Percentiles rank a stretch among this genome's conserved stretches.
phyloP scores from a whole-genome alignment of 1,284 basidiomycete genomes.

The Phylloporus sp. region DNA sequence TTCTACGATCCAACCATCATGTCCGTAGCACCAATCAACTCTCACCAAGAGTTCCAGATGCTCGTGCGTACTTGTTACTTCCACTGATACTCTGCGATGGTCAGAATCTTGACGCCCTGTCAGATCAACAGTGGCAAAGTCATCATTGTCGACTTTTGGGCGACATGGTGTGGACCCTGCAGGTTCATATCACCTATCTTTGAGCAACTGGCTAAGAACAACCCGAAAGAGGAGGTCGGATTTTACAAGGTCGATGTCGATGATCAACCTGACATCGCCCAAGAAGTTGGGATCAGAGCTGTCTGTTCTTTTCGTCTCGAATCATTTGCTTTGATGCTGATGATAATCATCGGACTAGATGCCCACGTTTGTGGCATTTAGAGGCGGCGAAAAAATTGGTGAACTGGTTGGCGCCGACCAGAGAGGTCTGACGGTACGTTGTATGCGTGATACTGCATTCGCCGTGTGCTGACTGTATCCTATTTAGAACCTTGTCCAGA shows the following conservation, averaged over 20 bases:
- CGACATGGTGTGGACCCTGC: conserved; percentile 67
- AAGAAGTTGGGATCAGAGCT: conserved; percentile 59
- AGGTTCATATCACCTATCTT: conserved; percentile 70
- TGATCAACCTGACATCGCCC: conserved; percentile 39
- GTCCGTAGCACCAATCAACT: conserved; percentile 7
- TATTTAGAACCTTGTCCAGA: neutral
- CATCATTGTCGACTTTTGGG: conserved; percentile 65
- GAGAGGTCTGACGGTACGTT: neutral
- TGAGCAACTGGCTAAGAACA: conserved; percentile 48
- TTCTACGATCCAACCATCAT: conserved; percentile 9
- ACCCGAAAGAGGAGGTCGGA: conserved; percentile 42
- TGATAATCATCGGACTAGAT: conserved; percentile 44
- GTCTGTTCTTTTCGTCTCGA: conserved; percentile 31
- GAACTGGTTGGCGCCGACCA: neutral
- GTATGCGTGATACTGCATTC: neutral
- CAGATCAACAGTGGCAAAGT: conserved; percentile 37
- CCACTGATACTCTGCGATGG: too few species aligned
- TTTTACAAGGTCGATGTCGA: conserved; percentile 79
- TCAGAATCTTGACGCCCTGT: neutral
- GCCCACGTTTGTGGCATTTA: conserved; percentile 64
- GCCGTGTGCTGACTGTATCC: neutral
- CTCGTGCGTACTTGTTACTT: conserved; percentile 19
- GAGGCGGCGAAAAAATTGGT: neutral
- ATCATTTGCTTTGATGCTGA: neutral
- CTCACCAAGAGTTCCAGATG: conserved; percentile 12